Conservation (phyloP, 441 rosid species). For the Croton setiger region DNA sequence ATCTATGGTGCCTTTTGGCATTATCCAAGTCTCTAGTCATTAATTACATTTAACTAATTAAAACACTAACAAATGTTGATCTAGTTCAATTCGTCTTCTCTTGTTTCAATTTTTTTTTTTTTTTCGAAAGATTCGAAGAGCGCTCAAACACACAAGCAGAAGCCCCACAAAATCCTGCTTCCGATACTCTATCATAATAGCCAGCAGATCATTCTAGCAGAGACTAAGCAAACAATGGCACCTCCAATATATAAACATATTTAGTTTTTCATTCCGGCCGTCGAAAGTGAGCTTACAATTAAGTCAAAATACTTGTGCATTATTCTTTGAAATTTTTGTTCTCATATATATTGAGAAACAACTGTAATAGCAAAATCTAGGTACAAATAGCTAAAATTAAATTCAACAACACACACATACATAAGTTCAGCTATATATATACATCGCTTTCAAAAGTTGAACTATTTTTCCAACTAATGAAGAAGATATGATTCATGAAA, state of each 20-base stretch:
- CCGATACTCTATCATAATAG: conserved; percentile 14
- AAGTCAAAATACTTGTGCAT: conserved; percentile 23
- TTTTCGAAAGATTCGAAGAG: neutral
- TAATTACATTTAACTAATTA: too few relatives aligned
- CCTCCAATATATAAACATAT: neutral
- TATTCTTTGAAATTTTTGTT: conserved; percentile 13
- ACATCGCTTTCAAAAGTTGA: conserved; percentile 12
- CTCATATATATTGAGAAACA: neutral
- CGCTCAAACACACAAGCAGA: neutral
- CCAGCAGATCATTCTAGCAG: neutral
- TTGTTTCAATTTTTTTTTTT: too few relatives aligned
- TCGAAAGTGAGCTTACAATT: conserved; percentile 7
- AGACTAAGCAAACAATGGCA: conserved; percentile 11
- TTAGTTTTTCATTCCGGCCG: conserved; percentile 2
- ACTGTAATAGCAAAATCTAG: too few relatives aligned
- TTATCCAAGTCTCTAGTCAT: neutral
- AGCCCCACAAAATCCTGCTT: conserved; percentile 10
- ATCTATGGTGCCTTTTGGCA: conserved; percentile 7
- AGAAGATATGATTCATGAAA: too few relatives aligned
- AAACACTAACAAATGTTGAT: too few relatives aligned
- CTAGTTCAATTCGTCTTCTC: too few relatives aligned
- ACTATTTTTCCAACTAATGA: neutral
- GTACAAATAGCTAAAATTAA: neutral
- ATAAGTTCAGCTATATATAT: neutral
- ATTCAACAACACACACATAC: neutral